phyloP scores from a whole-genome alignment of 345 rosid genomes.

The Linum trigynum region DNA sequence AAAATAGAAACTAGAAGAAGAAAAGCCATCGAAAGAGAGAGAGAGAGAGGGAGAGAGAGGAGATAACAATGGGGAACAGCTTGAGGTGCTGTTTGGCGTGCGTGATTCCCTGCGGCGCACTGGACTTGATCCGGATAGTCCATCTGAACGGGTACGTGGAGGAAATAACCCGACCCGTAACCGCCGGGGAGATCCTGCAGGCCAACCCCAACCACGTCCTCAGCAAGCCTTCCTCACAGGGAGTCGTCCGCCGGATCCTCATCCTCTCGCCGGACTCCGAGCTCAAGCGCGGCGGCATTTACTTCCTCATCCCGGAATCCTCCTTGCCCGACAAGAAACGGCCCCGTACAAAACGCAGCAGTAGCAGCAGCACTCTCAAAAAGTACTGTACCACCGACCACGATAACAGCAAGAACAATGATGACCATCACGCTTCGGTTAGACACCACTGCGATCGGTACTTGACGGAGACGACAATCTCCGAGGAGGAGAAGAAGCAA shows the following conservation, averaged over 20 bases:
- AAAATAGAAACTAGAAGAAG: not conserved
- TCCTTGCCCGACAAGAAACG: conserved; percentile 46
- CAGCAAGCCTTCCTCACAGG: conserved; percentile 76
- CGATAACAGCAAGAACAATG: not conserved
- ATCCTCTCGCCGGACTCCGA: conserved; percentile 77
- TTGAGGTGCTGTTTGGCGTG: conserved; percentile 89
- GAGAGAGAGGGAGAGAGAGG: not conserved
- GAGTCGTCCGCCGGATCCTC: conserved; percentile 58
- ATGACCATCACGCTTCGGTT: not conserved
- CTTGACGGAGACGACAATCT: conserved; percentile 19
- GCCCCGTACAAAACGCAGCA: not conserved
- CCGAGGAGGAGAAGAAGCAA: conserved; percentile 20
- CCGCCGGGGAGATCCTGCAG: conserved; percentile 69
- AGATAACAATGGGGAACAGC: conserved; percentile 62
- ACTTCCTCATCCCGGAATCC: conserved; percentile 66
- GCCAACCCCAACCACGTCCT: conserved; percentile 78
- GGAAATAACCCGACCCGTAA: conserved; percentile 61
- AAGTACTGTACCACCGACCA: conserved; percentile 12
- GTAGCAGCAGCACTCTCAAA: conserved; percentile 16
- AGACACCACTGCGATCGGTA: conserved; percentile 24
- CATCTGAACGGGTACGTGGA: conserved; percentile 77
- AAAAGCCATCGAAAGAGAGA: not conserved
- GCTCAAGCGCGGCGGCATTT: conserved; percentile 83
- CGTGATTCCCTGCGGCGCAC: conserved; percentile 90
- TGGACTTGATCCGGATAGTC: conserved; percentile 86